Conservation (phyloP, 2,329 filamentous ascomycete genomes). For the Cladophialophora carrionii region DNA sequence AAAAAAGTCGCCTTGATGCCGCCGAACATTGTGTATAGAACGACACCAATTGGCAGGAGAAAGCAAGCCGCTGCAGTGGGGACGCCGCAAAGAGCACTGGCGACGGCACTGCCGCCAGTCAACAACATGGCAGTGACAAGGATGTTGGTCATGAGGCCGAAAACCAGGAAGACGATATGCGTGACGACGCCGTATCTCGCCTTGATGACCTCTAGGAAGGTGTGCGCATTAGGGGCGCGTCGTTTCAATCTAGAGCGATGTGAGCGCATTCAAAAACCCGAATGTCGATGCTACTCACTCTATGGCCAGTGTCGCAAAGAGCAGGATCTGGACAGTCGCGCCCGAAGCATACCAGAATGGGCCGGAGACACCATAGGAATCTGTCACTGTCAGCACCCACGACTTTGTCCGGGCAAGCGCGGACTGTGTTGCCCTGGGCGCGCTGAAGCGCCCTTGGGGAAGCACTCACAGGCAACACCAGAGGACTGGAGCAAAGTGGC, state of each 20-base stretch:
- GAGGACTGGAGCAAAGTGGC: constrained; percentile 64
- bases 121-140: constrained; percentile 87
- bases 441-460: background rate
- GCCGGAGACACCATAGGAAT: constrained; percentile 71
- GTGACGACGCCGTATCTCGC: constrained; percentile 75
- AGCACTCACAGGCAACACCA: constrained; percentile 65
- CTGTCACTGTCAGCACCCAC: background rate
- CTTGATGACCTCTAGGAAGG: constrained; percentile 78
- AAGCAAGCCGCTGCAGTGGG: constrained; percentile 81
- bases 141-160: constrained; percentile 82
- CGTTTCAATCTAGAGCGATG: constrained; percentile 63
- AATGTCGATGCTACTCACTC: constrained; percentile 51
- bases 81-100: constrained; percentile 71
- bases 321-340: constrained; percentile 83
- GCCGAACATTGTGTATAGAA: constrained; percentile 64
- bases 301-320: constrained; percentile 89
- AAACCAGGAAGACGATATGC: constrained; percentile 79
- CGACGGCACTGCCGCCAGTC: constrained; percentile 78
- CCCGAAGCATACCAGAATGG: constrained; percentile 70
- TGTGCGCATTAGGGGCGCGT: constrained; percentile 83
- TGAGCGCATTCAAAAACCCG: background rate
- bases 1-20: constrained; percentile 87
- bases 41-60: constrained; percentile 76
- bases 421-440: background rate
- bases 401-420: background rate